Conservation (phyloP, 352 stramenopile genomes). For the Phytophthora palmivora region DNA sequence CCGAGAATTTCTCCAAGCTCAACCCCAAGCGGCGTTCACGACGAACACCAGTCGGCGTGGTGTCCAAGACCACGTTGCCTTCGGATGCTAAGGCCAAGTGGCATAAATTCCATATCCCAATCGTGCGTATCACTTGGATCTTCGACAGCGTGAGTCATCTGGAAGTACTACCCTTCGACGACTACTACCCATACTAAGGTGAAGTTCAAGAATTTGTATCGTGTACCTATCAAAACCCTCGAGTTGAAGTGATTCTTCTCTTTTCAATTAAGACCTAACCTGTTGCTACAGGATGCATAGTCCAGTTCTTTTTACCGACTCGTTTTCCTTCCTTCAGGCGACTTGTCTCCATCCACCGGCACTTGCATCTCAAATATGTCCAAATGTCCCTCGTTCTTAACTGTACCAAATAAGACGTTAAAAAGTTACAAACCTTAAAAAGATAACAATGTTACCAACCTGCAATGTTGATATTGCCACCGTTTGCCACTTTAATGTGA, state of each 20-base stretch:
- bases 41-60: conserved; percentile 68
- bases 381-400: conserved; percentile 88
- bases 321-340: conserved; percentile 12
- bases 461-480: conserved; percentile 91
- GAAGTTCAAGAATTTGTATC: background rate
- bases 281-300: conserved; percentile 2
- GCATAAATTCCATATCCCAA: conserved; percentile 77
- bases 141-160: conserved; percentile 90
- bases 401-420: conserved; percentile 34
- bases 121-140: conserved; percentile 89
- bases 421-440: background rate
- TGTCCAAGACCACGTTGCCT: conserved; percentile 73
- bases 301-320: conserved; percentile 28
- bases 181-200: conserved; percentile 86
- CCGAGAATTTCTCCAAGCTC: conserved; percentile 34
- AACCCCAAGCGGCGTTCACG: conserved; percentile 27
- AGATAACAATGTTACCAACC: conserved; percentile 39
- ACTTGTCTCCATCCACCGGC: conserved; percentile 69
- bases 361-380: conserved; percentile 94
- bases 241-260: conserved; percentile 19
- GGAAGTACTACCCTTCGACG: conserved; percentile 82
- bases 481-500: conserved; percentile 87
- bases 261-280: conserved; percentile 8
- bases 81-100: conserved; percentile 63
- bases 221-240: background rate